Conservation (phyloP, 2,329 filamentous ascomycete genomes). For the Cryphonectria parasitica region DNA sequence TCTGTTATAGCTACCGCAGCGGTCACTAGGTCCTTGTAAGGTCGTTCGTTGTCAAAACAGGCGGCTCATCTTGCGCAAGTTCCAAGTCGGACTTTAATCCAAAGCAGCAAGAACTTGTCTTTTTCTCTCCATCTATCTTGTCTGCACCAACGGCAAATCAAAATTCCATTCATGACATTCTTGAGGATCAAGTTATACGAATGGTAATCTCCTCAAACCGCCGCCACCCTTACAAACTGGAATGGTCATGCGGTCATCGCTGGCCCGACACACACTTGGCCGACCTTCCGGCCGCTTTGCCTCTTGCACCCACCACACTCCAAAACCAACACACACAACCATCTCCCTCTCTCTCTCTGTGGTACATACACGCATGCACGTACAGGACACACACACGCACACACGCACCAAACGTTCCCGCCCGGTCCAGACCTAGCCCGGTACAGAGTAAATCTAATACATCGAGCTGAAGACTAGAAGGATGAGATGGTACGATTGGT, state of each 20-base stretch:
- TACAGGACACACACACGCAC: not conserved
- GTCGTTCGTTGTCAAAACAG: conserved; percentile 7
- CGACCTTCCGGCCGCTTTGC: conserved; percentile 5
- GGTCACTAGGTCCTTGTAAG: not conserved
- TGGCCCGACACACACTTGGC: conserved; percentile 18
- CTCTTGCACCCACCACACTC: conserved; percentile 1
- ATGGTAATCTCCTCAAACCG: conserved; percentile 7
- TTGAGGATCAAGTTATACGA: not conserved
- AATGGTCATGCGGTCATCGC: conserved; percentile 24
- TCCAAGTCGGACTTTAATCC: not conserved
- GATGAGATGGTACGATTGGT: conserved; percentile 9
- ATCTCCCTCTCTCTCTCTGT: too few relatives aligned
- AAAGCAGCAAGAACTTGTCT: too few relatives aligned
- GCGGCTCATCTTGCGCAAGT: conserved; percentile 18
- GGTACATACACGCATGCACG: not conserved
- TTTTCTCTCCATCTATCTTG: conserved; percentile 8
- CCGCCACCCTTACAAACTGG: conserved; percentile 13
- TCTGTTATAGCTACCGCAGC: not conserved
- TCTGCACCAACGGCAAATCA: not conserved
- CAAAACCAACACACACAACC: not conserved
- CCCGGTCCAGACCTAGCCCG: conserved; percentile 1
- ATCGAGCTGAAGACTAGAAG: conserved; percentile 16
- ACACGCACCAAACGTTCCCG: not conserved
- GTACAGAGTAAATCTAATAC: conserved; percentile 6
- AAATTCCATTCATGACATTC: conserved; percentile 19